Evolutionary conservation across 768 basidiomycete species (phyloP).

Genomic region (Flagelloscypha sp.): DNA sequence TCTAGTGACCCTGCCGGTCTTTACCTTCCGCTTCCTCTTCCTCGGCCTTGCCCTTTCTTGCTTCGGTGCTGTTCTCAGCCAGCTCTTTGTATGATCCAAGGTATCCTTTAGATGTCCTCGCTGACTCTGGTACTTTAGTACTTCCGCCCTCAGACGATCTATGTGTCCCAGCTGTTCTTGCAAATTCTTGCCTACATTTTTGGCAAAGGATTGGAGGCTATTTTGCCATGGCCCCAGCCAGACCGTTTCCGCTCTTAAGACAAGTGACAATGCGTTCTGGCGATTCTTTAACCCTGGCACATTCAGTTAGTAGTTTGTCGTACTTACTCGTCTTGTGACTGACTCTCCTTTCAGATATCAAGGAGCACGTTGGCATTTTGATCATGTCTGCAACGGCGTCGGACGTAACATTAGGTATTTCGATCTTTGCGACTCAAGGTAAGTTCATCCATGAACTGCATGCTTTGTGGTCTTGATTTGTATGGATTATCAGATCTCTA

Average conservation of each 20-base stretch:
- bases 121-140: conserved; percentile 29
- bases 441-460: conserved; percentile 13
- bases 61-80: conserved; percentile 44
- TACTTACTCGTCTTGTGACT: neutral
- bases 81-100: conserved; percentile 34
- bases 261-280: conserved; percentile 33
- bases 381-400: conserved; percentile 56
- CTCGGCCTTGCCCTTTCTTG: conserved; percentile 46
- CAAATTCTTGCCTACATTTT: conserved; percentile 46
- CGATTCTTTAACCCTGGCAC: conserved; percentile 55
- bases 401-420: conserved; percentile 48
- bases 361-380: conserved; percentile 56
- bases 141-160: conserved; percentile 44
- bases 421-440: conserved; percentile 50
- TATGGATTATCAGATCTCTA: conserved; percentile 8
- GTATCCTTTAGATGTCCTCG: neutral
- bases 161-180: conserved; percentile 41
- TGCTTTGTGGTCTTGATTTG: too few relatives aligned
- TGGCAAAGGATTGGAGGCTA: conserved; percentile 35
- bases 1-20: conserved; percentile 34
- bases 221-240: conserved; percentile 28
- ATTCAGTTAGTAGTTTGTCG: conserved; percentile 40
- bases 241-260: conserved; percentile 18
- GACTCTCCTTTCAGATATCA: conserved; percentile 26
- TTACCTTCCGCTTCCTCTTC: conserved; percentile 51